A percentile compares a stretch with the other conserved stretches of the same genome.
Evolutionary conservation across 305 asterid genomes (phyloP).

Genomic region (Striga hermonthica): DNA sequence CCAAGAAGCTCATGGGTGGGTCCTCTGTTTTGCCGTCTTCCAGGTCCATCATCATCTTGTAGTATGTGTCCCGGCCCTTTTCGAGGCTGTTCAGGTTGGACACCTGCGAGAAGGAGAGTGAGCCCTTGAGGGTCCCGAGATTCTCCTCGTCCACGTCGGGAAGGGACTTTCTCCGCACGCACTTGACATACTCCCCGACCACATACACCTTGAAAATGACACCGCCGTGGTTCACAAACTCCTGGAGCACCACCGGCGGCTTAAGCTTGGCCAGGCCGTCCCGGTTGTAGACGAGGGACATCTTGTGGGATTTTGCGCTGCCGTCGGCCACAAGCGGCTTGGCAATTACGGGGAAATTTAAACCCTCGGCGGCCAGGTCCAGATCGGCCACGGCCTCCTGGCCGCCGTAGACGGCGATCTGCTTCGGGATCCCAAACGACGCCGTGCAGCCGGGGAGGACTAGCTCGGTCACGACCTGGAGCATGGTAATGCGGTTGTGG

Average conservation of each 20-base stretch:
- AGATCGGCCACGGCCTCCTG: constrained; percentile 35
- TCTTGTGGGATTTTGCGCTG: constrained; percentile 71
- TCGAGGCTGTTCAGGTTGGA: constrained; percentile 52
- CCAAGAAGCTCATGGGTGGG: constrained; percentile 61
- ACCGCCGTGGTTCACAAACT: constrained; percentile 73
- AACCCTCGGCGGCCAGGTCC: constrained; percentile 41
- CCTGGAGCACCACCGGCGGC: constrained; percentile 72
- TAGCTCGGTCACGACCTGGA: constrained; percentile 53
- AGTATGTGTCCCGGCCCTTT: constrained; percentile 48
- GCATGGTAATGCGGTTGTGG: constrained; percentile 73
- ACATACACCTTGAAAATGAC: constrained; percentile 77
- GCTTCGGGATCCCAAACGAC: constrained; percentile 64
- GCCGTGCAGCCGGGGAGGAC: constrained; percentile 32
- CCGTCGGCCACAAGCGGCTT: constrained; percentile 79
- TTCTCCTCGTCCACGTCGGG: constrained; percentile 63
- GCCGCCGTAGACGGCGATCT: constrained; percentile 52
- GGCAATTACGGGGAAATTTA: constrained; percentile 68
- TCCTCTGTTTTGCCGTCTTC: constrained; percentile 58
- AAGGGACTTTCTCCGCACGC: constrained; percentile 71
- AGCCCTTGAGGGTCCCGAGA: constrained; percentile 43
- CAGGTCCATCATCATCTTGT: constrained; percentile 53
- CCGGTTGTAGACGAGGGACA: constrained; percentile 54
- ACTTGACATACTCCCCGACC: constrained; percentile 68
- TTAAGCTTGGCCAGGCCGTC: constrained; percentile 62
- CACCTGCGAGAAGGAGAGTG: constrained; percentile 57